These are phyloP conservation scores for Marchantia paleacea DNA, from an alignment of 225 moss, liverwort and hornwort genomes.

Conservation along the genomic window DNA sequence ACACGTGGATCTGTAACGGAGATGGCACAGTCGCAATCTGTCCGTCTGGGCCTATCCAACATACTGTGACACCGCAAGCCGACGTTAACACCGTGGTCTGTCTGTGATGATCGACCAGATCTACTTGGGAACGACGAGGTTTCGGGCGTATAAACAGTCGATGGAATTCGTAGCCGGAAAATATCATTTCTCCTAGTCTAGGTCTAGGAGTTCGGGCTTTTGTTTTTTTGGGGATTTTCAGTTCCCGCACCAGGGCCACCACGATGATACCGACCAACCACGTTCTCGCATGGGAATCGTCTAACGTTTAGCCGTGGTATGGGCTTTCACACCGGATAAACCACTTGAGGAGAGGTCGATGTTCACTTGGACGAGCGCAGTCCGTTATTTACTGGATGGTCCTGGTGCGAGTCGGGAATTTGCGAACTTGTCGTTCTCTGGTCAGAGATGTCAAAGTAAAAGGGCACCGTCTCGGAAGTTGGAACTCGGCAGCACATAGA, in stretches of 20 bases:
- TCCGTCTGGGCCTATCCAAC: neutral
- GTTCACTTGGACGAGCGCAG: neutral
- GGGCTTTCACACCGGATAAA: neutral
- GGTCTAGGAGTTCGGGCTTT: no score
- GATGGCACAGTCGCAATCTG: neutral
- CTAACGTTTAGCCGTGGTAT: neutral
- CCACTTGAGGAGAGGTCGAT: neutral
- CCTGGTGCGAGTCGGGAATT: neutral
- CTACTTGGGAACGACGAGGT: neutral
- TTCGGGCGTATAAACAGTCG: neutral
- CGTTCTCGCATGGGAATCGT: neutral
- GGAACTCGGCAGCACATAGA: no score
- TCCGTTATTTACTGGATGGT: neutral
- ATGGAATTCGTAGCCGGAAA: no score
- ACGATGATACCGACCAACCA: neutral
- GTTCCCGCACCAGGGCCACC: no score
- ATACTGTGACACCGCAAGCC: neutral
- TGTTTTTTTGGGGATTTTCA: no score
- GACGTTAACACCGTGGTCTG: neutral
- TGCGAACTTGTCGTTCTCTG: no score
- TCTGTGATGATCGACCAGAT: neutral
- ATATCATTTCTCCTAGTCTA: no score
- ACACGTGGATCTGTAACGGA: neutral
- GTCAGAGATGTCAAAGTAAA: no score
- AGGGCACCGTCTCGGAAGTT: no score